Evolutionary conservation across 441 rosid genomes (phyloP), one percentile per base, ranked within the genome.

Genomic region (Populus hybrid): DNA sequence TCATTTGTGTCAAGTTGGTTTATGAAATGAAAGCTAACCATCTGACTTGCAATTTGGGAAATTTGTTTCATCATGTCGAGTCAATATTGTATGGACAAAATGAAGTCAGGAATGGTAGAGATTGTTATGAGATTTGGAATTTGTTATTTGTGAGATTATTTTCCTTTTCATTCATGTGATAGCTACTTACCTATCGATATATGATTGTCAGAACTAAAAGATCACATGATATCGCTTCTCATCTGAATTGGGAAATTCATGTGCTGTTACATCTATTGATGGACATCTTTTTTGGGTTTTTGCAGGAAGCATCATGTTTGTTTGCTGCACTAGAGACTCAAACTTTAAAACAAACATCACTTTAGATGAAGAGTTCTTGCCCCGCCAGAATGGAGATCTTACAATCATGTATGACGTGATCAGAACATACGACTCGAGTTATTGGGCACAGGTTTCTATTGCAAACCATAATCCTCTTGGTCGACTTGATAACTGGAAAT

Each of bases 401-500:
- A 92, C 94, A 1, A 90, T 96, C 18, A 91, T 90, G 93, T 96
- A 96, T 72, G 98, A 96, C 80, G 95, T 96, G 79, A 87, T 77
- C 79, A 86, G 81, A 79, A 81, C 98, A 10, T 94, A 91, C 69
- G 82, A 82, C n/a, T 80, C 94, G 0, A 85, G 61, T 66, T 96
- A 96, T 82, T 87, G 87, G 94, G 89, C 97, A 0, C 92, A 89
- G 78, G 94, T 96, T 74, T 82, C 93, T 1, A 88, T 96, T 26
- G 88, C 87, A 30, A 94, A 93, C 82, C 90, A 90, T 74, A 85
- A 90, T 78, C 92, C 94, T 6, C 87, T 96, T 9, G 98, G 98
- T n/a, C 94, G 98, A 23, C 96, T 96, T 21, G 99, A 96, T 80
- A 85, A 92, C 75, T 94, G 99, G 98, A 78, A 90, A 40, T 82